Percentiles rank a stretch among this genome's conserved stretches.
These are phyloP conservation scores for Cucurbita ficifolia DNA, from an alignment of 306 rosid genomes.

Conservation along the genomic window DNA sequence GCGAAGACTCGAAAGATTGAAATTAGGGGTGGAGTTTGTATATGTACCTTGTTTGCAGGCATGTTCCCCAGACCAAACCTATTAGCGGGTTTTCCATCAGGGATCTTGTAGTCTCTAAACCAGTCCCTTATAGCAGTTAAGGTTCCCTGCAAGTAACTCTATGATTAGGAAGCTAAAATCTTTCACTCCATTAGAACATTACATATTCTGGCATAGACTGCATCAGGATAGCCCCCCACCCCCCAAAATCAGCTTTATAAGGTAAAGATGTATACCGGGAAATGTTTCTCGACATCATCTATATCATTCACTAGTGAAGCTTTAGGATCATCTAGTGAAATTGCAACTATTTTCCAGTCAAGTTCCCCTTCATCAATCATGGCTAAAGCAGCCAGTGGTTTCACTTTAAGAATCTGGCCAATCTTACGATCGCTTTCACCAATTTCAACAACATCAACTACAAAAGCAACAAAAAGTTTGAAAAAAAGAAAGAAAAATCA, in stretches of 20 bases:
- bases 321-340: conserved; percentile 86
- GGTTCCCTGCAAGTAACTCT: conserved; percentile 50
- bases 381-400: conserved; percentile 91
- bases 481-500: neutral
- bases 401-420: conserved; percentile 70
- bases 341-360: conserved; percentile 97
- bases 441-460: conserved; percentile 89
- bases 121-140: conserved; percentile 83
- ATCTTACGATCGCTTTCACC: conserved; percentile 57
- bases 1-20: neutral
- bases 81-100: conserved; percentile 97
- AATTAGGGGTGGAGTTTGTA: neutral
- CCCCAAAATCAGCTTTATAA: neutral
- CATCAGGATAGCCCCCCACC: neutral
- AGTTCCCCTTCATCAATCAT: conserved; percentile 99
- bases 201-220: neutral
- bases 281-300: conserved; percentile 82
- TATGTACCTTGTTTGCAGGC: conserved; percentile 63
- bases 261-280: conserved; percentile 49
- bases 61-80: conserved; percentile 85
- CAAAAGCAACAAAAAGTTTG: conserved; percentile 3
- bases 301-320: conserved; percentile 71
- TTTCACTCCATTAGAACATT: neutral
- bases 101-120: conserved; percentile 96
- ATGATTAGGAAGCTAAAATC: conserved; percentile 5